Evolutionary conservation across 1,284 basidiomycete genomes (phyloP), one percentile per base, ranked within the genome.

Genomic region (Lentinus polychrous): DNA sequence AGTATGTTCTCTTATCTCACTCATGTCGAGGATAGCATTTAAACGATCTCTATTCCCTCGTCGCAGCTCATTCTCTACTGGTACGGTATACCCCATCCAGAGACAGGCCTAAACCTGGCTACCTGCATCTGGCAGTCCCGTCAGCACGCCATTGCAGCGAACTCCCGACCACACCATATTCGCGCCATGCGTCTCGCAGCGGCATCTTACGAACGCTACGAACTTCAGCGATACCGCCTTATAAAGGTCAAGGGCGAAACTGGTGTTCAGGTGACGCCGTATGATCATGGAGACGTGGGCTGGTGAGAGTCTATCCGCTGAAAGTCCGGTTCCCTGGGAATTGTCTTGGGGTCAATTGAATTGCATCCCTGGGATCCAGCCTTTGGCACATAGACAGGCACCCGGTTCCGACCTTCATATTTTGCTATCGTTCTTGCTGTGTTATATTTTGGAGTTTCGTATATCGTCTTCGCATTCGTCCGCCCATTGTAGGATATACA

Each of bases 71-170:
- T 91, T 46, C 69, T 89, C 57, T 94, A 94, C 63, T 94, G 92
- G 91, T 94, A 92, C 58, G 92, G 91, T 18, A 77, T 85, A n/a
- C 92, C 92, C 1, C 74, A 91, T 57, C 72, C 73, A 41, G 60
- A 70, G 17, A 85, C 83, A 0, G 85, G 91, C 0, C 73, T 89
- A 66, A 95, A 95, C 64, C 80, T 94, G 45, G 91, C 93, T 2
- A 94, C 92, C n/a, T 95, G 93, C 69, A 86, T 95, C 43, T 96
- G 93, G 93, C 87, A 91, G 66, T 90, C 86, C 35, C 81, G 91
- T 3, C 76, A 76, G 54, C 86, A 91, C 55, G 93, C 93, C 0
- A 68, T 83, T 32, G 81, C 81, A 6, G 92, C 92, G 0, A 91
- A 83, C 57, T 78, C 80, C 1, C 78, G 83, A 4, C 90, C 89